Conservation (phyloP, 306 rosid species). For the Quercus wislizeni region DNA sequence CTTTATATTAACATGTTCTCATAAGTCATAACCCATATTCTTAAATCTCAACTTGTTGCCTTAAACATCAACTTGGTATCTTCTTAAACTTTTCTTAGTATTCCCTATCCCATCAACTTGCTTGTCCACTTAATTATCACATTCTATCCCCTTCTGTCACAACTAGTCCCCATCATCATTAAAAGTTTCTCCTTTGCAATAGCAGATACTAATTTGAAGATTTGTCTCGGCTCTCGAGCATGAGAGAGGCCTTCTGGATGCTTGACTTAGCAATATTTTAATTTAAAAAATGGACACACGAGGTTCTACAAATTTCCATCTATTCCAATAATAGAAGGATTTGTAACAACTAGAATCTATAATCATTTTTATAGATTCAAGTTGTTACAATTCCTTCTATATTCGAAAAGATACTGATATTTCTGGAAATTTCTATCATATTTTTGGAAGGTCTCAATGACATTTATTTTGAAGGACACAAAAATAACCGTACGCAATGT, state of each 20-base stretch:
- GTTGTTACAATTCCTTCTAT: too few species aligned
- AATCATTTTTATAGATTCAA: too few species aligned
- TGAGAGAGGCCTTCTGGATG: not conserved
- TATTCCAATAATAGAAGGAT: too few species aligned
- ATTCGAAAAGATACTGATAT: too few species aligned
- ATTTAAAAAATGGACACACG: too few species aligned
- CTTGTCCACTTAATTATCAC: conserved; percentile 2
- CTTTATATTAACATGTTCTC: not conserved
- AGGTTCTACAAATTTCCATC: too few species aligned
- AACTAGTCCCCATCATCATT: not conserved
- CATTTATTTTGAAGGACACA: too few species aligned
- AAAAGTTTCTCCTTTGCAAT: not conserved
- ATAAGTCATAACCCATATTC: not conserved
- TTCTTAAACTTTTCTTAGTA: not conserved
- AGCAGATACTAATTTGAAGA: not conserved
- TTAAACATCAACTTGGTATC: not conserved
- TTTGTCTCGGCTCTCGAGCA: not conserved
- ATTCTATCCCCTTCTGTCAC: not conserved
- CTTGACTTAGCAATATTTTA: too few species aligned
- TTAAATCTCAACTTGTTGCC: not conserved
- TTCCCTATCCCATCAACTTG: conserved; percentile 15
- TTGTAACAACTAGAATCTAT: too few species aligned
- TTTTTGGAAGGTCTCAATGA: too few species aligned
- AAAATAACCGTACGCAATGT: too few species aligned
- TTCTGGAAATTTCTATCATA: too few species aligned